These are phyloP conservation scores for Claviceps citrina DNA, from an alignment of 2,329 filamentous ascomycete species.

Conservation along the genomic window DNA sequence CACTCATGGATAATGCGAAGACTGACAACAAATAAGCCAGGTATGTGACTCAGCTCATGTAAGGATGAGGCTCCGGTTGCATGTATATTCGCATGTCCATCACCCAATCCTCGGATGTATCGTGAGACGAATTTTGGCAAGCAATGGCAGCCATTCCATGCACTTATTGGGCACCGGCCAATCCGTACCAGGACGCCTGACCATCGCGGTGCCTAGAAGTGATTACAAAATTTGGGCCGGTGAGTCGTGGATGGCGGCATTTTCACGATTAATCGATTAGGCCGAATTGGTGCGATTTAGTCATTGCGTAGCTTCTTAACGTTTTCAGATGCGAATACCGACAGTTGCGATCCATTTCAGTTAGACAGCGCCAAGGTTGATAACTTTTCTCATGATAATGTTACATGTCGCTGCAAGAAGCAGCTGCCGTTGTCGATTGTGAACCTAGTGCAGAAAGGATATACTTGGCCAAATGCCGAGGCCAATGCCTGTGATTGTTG, in stretches of 20 bases:
- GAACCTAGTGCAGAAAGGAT: constrained; percentile 18
- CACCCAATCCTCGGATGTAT: not conserved
- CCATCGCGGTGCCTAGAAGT: constrained; percentile 10
- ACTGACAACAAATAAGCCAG: not conserved
- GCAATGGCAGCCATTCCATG: not conserved
- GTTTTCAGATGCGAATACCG: constrained; percentile 11
- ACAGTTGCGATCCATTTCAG: constrained; percentile 14
- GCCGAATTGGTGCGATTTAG: constrained; percentile 7
- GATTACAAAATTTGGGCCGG: constrained; percentile 18
- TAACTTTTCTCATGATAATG: constrained; percentile 11
- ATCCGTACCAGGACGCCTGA: not conserved
- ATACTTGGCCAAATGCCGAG: constrained; percentile 19
- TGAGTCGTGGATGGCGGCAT: constrained; percentile 15
- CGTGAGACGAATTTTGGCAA: not conserved
- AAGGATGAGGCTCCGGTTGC: not conserved
- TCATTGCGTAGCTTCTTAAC: constrained; percentile 4
- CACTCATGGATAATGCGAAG: not conserved
- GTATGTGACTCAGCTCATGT: constrained; percentile 4
- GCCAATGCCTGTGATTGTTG: constrained; percentile 20
- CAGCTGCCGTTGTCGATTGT: constrained; percentile 17
- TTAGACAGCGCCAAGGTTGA: constrained; percentile 14
- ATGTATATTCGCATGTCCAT: not conserved
- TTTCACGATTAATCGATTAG: constrained; percentile 19
- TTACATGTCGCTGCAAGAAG: constrained; percentile 18
- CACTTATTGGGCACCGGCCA: not conserved